Conservation (phyloP, 768 basidiomycete genomes). For the Trametes maxima region DNA sequence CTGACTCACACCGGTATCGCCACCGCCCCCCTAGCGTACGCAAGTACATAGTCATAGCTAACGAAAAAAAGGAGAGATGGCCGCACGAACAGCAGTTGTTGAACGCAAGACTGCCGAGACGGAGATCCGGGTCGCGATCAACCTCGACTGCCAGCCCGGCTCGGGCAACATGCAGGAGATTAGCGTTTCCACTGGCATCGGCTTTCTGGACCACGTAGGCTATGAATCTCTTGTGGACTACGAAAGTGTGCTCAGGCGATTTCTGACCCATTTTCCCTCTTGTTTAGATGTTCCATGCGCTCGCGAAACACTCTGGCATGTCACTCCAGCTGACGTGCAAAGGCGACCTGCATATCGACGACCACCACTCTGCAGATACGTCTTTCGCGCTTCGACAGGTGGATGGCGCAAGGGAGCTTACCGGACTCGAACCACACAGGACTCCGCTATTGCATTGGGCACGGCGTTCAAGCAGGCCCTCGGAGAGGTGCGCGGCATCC, state of each 20-base stretch:
- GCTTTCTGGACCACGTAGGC: slow-evolving; percentile 96
- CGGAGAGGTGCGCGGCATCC: slow-evolving; percentile 92
- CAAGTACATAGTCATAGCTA: too few species aligned
- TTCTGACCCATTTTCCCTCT: not conserved
- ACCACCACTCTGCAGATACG: slow-evolving; percentile 99
- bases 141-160: slow-evolving; percentile 79
- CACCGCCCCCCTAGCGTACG: not conserved
- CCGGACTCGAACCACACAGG: slow-evolving; percentile 58
- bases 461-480: slow-evolving; percentile 93
- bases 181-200: slow-evolving; percentile 89
- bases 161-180: slow-evolving; percentile 69
- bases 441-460: slow-evolving; percentile 84
- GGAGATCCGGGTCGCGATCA: slow-evolving; percentile 76
- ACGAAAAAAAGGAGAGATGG: slow-evolving; percentile 29
- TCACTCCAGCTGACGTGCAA: slow-evolving; percentile 88
- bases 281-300: slow-evolving; percentile 91
- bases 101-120: slow-evolving; percentile 92
- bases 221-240: not conserved
- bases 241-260: not conserved
- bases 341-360: slow-evolving; percentile 97
- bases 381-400: slow-evolving; percentile 30
- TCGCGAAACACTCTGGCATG: slow-evolving; percentile 97
- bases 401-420: slow-evolving; percentile 11
- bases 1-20: slow-evolving; percentile 13
- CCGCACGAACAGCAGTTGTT: slow-evolving; percentile 63